Percentiles rank a stretch among this genome's conserved stretches.
Evolutionary conservation across 2,329 filamentous ascomycete genomes (phyloP).

Genomic region (Phaeosphaeriaceae sp.): DNA sequence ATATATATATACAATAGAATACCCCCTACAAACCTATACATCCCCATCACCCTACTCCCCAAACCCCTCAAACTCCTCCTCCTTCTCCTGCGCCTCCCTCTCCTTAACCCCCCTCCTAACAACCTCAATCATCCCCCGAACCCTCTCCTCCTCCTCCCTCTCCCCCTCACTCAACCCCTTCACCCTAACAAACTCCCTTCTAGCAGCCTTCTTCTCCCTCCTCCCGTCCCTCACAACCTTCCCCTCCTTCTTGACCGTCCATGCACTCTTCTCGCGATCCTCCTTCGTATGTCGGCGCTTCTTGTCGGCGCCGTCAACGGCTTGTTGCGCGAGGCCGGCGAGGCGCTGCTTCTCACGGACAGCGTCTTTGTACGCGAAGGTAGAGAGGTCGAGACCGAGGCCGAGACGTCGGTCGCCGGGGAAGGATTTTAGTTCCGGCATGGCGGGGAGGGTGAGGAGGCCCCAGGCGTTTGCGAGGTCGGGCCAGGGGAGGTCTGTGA

Average conservation of each 20-base stretch:
- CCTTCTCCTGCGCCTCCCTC: constrained; percentile 32
- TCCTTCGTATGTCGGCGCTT: constrained; percentile 37
- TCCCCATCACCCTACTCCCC: constrained; percentile 35
- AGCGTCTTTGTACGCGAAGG: constrained; percentile 54
- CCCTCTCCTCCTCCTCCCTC: constrained; percentile 42
- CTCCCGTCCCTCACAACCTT: constrained; percentile 39
- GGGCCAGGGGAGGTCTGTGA: constrained; percentile 82
- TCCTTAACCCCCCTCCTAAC: constrained; percentile 35
- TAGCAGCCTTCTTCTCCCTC: constrained; percentile 43
- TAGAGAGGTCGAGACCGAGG: constrained; percentile 49
- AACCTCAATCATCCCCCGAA: constrained; percentile 39
- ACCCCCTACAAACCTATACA: too few relatives aligned
- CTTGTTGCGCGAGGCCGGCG: constrained; percentile 40
- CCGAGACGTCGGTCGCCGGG: constrained; percentile 53
- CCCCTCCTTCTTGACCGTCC: constrained; percentile 47
- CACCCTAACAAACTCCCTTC: constrained; percentile 36
- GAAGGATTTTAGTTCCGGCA: constrained; percentile 75
- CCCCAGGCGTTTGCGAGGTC: constrained; percentile 85
- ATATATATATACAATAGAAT: too few relatives aligned
- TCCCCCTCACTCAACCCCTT: constrained; percentile 35
- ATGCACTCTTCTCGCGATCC: constrained; percentile 37
- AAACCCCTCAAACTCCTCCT: constrained; percentile 45
- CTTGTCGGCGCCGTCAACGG: constrained; percentile 21
- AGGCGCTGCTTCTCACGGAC: constrained; percentile 50
- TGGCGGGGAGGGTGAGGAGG: constrained; percentile 83